These are phyloP conservation scores for Rubia peregrina DNA, from an alignment of 305 asterid species.

Conservation along the genomic window DNA sequence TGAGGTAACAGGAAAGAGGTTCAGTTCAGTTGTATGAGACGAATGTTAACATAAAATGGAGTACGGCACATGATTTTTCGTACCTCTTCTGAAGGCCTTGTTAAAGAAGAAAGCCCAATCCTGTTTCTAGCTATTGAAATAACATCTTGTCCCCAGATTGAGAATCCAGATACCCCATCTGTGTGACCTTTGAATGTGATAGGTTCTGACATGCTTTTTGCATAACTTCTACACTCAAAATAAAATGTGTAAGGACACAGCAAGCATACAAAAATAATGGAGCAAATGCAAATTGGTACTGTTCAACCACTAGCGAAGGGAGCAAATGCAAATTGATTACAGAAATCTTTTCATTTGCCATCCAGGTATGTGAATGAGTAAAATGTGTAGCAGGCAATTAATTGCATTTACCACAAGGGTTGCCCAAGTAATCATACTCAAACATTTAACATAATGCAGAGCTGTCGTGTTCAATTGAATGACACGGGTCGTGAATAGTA, in stretches of 20 bases:
- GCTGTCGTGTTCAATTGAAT: neutral
- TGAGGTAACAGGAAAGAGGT: neutral
- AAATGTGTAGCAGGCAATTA: neutral
- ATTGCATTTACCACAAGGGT: neutral
- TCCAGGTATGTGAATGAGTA: neutral
- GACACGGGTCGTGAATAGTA: neutral
- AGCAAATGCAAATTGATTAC: neutral
- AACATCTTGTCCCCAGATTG: slow-evolving; percentile 89
- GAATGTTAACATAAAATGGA: neutral
- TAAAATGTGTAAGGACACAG: slow-evolving; percentile 15
- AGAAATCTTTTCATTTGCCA: neutral
- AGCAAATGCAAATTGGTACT: neutral
- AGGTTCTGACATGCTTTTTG: slow-evolving; percentile 74
- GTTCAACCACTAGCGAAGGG: neutral
- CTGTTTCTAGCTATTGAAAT: slow-evolving; percentile 76
- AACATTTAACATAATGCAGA: neutral
- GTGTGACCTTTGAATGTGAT: slow-evolving; percentile 62
- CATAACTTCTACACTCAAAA: slow-evolving; percentile 24
- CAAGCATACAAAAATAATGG: slow-evolving; percentile 4
- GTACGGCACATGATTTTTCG: slow-evolving; percentile 12
- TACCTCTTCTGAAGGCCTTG: slow-evolving; percentile 62
- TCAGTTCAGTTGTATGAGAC: neutral
- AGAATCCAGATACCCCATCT: slow-evolving; percentile 82
- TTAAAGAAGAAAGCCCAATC: slow-evolving; percentile 72
- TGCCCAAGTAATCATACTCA: neutral